These are phyloP conservation scores for Tetracladium marchalianum DNA, from an alignment of 495 filamentous ascomycete genomes.

Conservation along the genomic window DNA sequence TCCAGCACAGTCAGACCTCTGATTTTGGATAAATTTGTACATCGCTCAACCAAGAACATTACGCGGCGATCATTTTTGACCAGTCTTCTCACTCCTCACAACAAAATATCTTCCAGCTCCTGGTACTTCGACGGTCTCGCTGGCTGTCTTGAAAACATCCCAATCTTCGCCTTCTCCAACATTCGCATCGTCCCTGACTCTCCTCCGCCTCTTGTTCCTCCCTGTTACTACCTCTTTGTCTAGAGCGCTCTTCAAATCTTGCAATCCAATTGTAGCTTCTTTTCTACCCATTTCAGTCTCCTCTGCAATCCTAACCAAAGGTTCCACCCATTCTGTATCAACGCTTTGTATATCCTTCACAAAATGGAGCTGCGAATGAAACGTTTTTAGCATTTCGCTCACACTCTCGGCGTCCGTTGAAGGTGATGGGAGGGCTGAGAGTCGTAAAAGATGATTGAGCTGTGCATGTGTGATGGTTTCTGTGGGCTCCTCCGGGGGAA, in stretches of 20 bases:
- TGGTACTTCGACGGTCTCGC: conserved; percentile 37
- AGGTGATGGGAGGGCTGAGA: conserved; percentile 80
- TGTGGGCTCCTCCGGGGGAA: conserved; percentile 34
- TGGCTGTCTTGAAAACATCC: conserved; percentile 57
- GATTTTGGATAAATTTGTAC: too few relatives aligned
- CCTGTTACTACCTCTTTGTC: conserved; percentile 32
- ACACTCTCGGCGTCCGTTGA: conserved; percentile 43
- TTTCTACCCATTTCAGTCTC: conserved; percentile 45
- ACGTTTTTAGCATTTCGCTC: conserved; percentile 53
- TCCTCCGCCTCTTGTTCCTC: conserved; percentile 33
- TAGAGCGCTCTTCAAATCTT: conserved; percentile 28
- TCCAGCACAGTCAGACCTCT: too few relatives aligned
- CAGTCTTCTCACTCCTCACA: conserved; percentile 49
- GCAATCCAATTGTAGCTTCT: conserved; percentile 33
- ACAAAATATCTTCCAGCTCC: conserved; percentile 60
- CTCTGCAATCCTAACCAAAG: conserved; percentile 71
- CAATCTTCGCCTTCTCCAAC: conserved; percentile 40
- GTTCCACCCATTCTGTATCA: conserved; percentile 59
- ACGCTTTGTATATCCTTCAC: conserved; percentile 75
- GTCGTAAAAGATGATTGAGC: conserved; percentile 77
- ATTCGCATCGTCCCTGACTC: conserved; percentile 19
- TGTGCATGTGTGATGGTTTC: conserved; percentile 31
- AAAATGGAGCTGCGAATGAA: conserved; percentile 82
- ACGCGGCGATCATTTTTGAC: conserved; percentile 1
- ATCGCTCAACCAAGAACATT: too few relatives aligned